phyloP scores from a whole-genome alignment of 495 filamentous ascomycete species.

The Annulohypoxylon moriforme region DNA sequence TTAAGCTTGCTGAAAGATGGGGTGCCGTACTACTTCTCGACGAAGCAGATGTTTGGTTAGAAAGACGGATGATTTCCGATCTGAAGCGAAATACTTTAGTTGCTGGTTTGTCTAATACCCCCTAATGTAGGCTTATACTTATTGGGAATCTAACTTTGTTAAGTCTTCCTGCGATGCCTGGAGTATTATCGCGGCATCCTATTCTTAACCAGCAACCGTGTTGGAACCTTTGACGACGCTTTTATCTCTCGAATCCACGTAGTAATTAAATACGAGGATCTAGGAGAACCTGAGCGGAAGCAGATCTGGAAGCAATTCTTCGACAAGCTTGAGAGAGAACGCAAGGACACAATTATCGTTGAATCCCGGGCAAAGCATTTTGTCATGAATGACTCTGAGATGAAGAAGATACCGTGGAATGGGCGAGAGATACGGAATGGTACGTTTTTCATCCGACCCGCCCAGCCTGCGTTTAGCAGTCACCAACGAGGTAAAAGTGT shows the following conservation, averaged over 20 bases:
- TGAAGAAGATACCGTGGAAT: constrained; percentile 30
- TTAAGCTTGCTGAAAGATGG: constrained; percentile 11
- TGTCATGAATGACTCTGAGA: not conserved
- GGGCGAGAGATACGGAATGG: constrained; percentile 31
- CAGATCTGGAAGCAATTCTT: constrained; percentile 40
- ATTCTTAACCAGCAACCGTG: constrained; percentile 68
- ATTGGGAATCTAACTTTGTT: not conserved
- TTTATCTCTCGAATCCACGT: constrained; percentile 67
- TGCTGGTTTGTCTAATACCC: constrained; percentile 1
- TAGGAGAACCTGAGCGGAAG: constrained; percentile 28
- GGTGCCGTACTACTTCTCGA: constrained; percentile 51
- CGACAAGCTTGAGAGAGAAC: constrained; percentile 27
- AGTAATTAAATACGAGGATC: constrained; percentile 55
- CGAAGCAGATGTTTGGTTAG: constrained; percentile 53
- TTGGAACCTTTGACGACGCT: constrained; percentile 66
- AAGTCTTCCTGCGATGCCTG: constrained; percentile 63
- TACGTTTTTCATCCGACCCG: no score
- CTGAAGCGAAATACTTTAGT: constrained; percentile 5
- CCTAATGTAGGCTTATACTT: no score
- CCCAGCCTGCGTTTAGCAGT: not conserved
- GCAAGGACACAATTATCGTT: not conserved
- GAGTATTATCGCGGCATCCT: constrained; percentile 71
- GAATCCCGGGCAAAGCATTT: not conserved
- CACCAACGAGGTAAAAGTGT: not conserved
- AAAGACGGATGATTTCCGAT: not conserved